phyloP scores from a whole-genome alignment of 495 filamentous ascomycete genomes.

The Daldinia caldariorum region DNA sequence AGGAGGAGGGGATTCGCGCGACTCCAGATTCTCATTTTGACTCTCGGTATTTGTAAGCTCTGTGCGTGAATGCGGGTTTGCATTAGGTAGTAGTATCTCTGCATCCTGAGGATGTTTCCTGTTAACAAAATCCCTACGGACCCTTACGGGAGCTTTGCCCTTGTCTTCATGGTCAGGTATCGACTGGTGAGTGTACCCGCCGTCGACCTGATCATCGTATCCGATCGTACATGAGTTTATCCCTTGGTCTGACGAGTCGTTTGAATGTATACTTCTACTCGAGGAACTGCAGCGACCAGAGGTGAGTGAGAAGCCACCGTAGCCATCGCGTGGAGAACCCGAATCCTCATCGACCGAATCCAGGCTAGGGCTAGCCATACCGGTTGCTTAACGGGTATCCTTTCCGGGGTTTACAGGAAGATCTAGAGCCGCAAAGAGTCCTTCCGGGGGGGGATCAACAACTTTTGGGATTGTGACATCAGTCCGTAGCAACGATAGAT shows the following conservation, averaged over 20 bases:
- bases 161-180: conserved; percentile 15
- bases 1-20: neutral
- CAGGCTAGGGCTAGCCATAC: neutral
- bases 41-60: neutral
- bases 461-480: neutral
- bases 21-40: conserved; percentile 1
- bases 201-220: neutral
- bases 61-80: neutral
- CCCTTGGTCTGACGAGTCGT: neutral
- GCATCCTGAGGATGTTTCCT: conserved; percentile 2
- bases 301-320: neutral
- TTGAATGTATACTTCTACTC: too few species aligned
- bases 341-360: neutral
- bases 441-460: neutral
- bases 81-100: conserved; percentile 1
- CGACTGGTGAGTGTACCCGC: neutral
- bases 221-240: neutral
- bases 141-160: conserved; percentile 11
- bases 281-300: too few species aligned
- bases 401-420: neutral
- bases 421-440: neutral
- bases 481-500: conserved; percentile 1
- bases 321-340: neutral
- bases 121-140: neutral
- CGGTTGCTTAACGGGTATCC: neutral